Base-by-base conservation (phyloP, 2,329 filamentous ascomycete genomes). In the Dactylonectria estremocensis region DNA sequence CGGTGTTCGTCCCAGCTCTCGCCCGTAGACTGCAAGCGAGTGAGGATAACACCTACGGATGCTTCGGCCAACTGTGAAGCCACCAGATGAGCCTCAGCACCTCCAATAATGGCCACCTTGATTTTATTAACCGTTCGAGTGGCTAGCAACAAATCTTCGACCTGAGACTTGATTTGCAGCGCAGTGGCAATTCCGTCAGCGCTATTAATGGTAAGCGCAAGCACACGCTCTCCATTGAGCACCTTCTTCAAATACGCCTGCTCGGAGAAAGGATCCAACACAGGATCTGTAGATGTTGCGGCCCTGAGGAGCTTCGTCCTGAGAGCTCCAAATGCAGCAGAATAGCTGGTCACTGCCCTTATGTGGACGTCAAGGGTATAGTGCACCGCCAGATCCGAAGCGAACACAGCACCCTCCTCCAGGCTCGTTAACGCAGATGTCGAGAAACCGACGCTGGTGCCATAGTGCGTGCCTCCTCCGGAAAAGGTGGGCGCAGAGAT, bases 181-280 rank as follows among this genome's bases (percentile, higher is more conserved):
- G 89, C 77, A 0, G 88, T 80, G 2, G 89, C 87, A 67, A 92
- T 92, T 20, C 84, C 84, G 72, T 92, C 90, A 7, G 90, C 90
- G 67, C 87, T 90, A 74, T 92, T 87, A 11, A 87, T 87, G 0
- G 85, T 89, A 11, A 92, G 75, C 4, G 86, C 88, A 1, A 93
- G 83, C 0, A 89, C 84, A 2, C 87, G 74, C 3, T 85, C 79
- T 22, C 88, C 90, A 2, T 80, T 75, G 2, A 91, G 80, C 0
- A 91, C 90, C 71, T 83, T 83, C 67, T 80, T 83, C 20, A 90
- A 82, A 72, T 85, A 90, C 3, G 83, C 80, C 1, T 79, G 78
- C 73, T 89, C 87, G 0, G 84, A 84, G 72, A 82, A 88, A 0
- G 78, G 69, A 18, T 87, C 82, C 7, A 79, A 63, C 9, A 69